Conservation (phyloP, 495 filamentous ascomycete species). For the Hyphodiscus hymeniophilus region DNA sequence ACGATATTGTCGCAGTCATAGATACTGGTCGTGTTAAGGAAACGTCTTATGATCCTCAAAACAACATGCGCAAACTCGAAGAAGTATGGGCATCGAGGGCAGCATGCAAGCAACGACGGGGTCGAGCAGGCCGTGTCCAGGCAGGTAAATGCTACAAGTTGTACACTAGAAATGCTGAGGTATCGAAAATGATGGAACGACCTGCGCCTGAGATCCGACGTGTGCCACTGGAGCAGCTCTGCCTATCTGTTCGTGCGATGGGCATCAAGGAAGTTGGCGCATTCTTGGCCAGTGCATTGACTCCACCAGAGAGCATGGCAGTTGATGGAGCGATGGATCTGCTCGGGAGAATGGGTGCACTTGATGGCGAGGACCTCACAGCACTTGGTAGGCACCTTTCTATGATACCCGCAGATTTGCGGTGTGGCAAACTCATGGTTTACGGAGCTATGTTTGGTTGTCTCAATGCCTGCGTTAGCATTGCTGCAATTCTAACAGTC, state of each 20-base stretch:
- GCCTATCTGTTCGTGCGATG: slow-evolving; percentile 91
- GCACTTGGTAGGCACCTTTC: slow-evolving; percentile 84
- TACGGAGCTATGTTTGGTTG: slow-evolving; percentile 91
- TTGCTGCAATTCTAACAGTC: slow-evolving; percentile 80
- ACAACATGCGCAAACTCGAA: slow-evolving; percentile 88
- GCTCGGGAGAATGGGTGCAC: slow-evolving; percentile 77
- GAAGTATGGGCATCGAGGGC: slow-evolving; percentile 94
- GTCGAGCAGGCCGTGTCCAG: slow-evolving; percentile 85
- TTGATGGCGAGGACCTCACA: slow-evolving; percentile 77
- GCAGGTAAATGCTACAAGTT: slow-evolving; percentile 93
- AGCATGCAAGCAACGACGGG: slow-evolving; percentile 93
- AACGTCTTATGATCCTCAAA: slow-evolving; percentile 84
- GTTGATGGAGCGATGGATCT: slow-evolving; percentile 76
- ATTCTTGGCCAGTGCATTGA: slow-evolving; percentile 82
- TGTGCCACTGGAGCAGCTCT: slow-evolving; percentile 90
- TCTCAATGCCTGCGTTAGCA: slow-evolving; percentile 79
- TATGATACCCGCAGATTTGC: slow-evolving; percentile 89
- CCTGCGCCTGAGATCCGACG: slow-evolving; percentile 90
- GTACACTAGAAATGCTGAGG: slow-evolving; percentile 77
- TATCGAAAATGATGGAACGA: slow-evolving; percentile 71
- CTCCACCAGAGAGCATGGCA: slow-evolving; percentile 74
- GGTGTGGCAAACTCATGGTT: slow-evolving; percentile 91
- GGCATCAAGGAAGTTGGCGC: slow-evolving; percentile 68
- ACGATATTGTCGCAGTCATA: slow-evolving; percentile 93
- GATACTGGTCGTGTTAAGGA: slow-evolving; percentile 94